phyloP scores from a whole-genome alignment of 164 flowering plant species.

The Cinnamomum micranthum region DNA sequence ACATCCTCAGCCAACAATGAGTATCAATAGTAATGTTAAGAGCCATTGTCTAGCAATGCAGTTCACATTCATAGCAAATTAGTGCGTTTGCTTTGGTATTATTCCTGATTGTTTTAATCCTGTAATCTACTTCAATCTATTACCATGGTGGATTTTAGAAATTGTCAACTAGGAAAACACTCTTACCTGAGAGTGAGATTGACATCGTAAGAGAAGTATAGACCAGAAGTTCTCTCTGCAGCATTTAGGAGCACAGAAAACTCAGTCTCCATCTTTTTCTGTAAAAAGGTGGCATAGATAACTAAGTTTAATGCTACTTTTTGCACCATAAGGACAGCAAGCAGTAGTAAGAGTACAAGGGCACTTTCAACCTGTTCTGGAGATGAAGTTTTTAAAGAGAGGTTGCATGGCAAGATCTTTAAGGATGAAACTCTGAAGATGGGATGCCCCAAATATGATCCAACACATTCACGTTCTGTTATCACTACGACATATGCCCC shows the following conservation, averaged over 20 bases:
- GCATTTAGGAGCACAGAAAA: conserved; percentile 65
- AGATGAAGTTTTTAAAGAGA: conserved; percentile 56
- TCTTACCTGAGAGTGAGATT: conserved; percentile 82
- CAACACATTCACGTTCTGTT: conserved; percentile 76
- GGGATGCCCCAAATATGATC: conserved; percentile 87
- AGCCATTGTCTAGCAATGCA: too few species aligned
- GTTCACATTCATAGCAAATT: too few species aligned
- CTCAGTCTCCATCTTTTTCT: conserved; percentile 93
- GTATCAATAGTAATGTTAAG: too few species aligned
- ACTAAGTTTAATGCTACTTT: conserved; percentile 9
- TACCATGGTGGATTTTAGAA: too few species aligned
- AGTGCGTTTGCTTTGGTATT: too few species aligned
- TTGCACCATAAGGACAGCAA: background rate
- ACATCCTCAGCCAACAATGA: too few species aligned
- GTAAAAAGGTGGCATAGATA: conserved; percentile 23
- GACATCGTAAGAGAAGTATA: conserved; percentile 84
- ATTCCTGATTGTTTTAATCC: too few species aligned
- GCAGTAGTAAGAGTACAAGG: background rate
- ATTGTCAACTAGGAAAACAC: background rate
- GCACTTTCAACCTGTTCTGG: conserved; percentile 59
- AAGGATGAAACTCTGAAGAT: conserved; percentile 70
- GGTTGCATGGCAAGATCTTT: conserved; percentile 81
- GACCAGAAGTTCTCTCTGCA: conserved; percentile 82
- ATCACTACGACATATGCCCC: conserved; percentile 83
- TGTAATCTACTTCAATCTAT: too few species aligned